phyloP scores from a whole-genome alignment of 768 basidiomycete species.

The Chiua virens region DNA sequence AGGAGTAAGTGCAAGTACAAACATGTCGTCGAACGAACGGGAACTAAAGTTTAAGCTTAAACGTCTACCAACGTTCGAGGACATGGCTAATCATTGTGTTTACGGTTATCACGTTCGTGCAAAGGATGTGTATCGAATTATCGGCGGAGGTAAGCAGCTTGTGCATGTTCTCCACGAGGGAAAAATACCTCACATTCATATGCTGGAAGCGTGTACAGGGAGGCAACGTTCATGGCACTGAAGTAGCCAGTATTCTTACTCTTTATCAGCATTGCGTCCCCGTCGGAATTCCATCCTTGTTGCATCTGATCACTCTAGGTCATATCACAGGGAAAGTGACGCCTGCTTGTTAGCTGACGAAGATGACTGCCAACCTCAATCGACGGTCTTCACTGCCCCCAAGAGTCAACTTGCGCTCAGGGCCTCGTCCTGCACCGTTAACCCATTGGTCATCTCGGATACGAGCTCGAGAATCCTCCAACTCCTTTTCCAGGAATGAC shows the following conservation, averaged over 20 bases:
- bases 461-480: too few species aligned
- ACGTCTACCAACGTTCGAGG: background rate
- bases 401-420: too few species aligned
- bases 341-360: too few species aligned
- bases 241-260: background rate
- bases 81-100: background rate
- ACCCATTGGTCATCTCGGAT: too few species aligned
- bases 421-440: too few species aligned
- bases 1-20: too few species aligned
- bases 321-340: too few species aligned
- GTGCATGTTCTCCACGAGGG: background rate
- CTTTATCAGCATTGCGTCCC: background rate
- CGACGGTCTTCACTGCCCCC: too few species aligned
- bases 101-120: background rate
- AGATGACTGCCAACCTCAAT: too few species aligned
- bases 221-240: background rate
- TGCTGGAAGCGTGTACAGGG: background rate
- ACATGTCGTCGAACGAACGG: background rate
- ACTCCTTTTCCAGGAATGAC: too few species aligned
- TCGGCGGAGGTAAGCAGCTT: background rate
- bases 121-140: background rate
- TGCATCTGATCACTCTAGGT: background rate
- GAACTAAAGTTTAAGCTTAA: background rate
- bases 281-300: conserved; percentile 1
- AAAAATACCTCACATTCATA: background rate